Conservation (phyloP, 1,284 basidiomycete species). For the Ganoderma boninense region DNA sequence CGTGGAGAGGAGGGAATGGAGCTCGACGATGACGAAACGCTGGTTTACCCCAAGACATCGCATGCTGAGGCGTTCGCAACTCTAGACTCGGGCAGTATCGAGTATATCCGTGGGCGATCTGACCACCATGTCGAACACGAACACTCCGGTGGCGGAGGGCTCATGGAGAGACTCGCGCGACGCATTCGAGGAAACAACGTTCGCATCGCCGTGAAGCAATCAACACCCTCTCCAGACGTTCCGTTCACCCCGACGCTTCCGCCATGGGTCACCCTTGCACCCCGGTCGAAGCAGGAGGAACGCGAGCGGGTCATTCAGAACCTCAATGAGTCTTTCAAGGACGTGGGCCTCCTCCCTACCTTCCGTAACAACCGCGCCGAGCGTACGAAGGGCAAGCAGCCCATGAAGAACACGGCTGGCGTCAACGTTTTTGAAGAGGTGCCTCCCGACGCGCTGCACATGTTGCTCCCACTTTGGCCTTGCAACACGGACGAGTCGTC, state of each 20-base stretch:
- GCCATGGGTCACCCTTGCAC: conserved; percentile 74
- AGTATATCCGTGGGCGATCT: conserved; percentile 52
- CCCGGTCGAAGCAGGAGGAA: conserved; percentile 69
- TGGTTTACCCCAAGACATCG: conserved; percentile 61
- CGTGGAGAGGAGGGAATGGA: conserved; percentile 38
- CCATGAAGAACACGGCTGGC: conserved; percentile 35
- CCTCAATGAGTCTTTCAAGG: conserved; percentile 78
- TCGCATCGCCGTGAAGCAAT: conserved; percentile 30
- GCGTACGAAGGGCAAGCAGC: conserved; percentile 44
- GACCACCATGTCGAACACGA: conserved; percentile 38
- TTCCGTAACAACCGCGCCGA: conserved; percentile 40
- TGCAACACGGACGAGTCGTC: conserved; percentile 66
- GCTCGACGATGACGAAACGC: conserved; percentile 46
- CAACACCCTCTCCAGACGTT: conserved; percentile 36
- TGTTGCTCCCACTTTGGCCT: conserved; percentile 85
- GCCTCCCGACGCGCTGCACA: conserved; percentile 73
- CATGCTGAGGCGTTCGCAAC: conserved; percentile 78
- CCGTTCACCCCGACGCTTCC: conserved; percentile 48
- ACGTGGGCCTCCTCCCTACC: conserved; percentile 77
- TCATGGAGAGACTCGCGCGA: conserved; percentile 33
- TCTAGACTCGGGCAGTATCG: conserved; percentile 67
- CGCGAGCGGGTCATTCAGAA: conserved; percentile 72
- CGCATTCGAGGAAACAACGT: conserved; percentile 37
- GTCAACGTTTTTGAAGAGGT: conserved; percentile 67
- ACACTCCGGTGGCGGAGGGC: conserved; percentile 33